Evolutionary conservation across 2,329 filamentous ascomycete species (phyloP).

Genomic region (Calonectria crousiana): DNA sequence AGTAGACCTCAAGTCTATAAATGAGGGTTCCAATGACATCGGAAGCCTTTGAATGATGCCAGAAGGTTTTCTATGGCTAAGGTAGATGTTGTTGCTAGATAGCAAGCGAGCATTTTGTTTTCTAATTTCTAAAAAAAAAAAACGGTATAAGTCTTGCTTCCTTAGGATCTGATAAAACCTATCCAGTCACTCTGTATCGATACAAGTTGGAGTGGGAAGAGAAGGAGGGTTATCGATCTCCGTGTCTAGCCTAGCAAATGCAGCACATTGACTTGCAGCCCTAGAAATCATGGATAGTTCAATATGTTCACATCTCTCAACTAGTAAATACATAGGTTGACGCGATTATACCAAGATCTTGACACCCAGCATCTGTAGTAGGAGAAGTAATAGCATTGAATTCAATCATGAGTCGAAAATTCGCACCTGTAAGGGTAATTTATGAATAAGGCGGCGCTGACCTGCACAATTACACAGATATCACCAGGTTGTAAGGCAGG

Average conservation of each 20-base stretch:
- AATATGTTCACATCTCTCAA: background rate
- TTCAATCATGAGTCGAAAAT: background rate
- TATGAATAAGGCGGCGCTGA: too few relatives aligned
- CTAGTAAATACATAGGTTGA: background rate
- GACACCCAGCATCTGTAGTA: background rate
- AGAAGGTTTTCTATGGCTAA: too few relatives aligned
- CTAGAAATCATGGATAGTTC: background rate
- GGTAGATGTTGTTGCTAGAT: too few relatives aligned
- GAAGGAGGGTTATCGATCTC: background rate
- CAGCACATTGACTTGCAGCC: background rate
- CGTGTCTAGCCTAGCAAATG: background rate
- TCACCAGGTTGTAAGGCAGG: too few relatives aligned
- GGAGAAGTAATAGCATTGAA: conserved; percentile 16
- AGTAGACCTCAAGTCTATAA: too few relatives aligned
- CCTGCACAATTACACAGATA: too few relatives aligned
- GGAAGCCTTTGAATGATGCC: too few relatives aligned
- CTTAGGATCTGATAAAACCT: conserved; percentile 3
- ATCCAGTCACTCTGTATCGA: background rate
- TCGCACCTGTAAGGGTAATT: too few relatives aligned
- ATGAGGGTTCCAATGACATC: too few relatives aligned
- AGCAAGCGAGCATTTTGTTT: background rate
- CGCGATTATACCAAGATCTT: conserved; percentile 12
- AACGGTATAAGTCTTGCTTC: background rate
- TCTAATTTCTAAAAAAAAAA: conserved; percentile 13
- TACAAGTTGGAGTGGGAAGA: background rate